A percentile compares a stretch with the other conserved stretches of the same genome.
Conservation (phyloP, 768 basidiomycete genomes). For the Auricularia sp. region DNA sequence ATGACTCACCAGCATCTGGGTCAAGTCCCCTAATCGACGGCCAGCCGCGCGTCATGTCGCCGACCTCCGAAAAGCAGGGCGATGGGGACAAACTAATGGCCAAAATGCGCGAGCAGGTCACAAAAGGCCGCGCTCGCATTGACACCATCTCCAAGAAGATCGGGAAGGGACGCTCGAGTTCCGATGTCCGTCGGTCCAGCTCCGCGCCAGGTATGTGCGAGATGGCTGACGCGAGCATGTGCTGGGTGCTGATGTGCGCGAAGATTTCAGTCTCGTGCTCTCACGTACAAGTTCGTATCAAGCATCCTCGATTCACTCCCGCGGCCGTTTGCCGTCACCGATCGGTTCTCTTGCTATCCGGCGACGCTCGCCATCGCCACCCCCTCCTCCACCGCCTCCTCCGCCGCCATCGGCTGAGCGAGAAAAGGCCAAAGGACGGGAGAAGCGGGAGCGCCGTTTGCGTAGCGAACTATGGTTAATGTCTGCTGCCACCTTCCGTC, state of each 20-base stretch:
- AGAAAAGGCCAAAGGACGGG: slow-evolving; percentile 22
- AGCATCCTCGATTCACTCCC: slow-evolving; percentile 78
- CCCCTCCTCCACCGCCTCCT: slow-evolving; percentile 37
- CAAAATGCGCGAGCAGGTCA: slow-evolving; percentile 66
- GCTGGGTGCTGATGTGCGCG: background rate
- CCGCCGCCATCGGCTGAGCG: slow-evolving; percentile 24
- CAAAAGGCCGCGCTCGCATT: slow-evolving; percentile 63
- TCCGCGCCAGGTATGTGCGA: slow-evolving; percentile 55
- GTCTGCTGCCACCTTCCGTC: slow-evolving; percentile 86
- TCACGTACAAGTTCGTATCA: slow-evolving; percentile 49
- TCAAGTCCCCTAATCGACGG: background rate
- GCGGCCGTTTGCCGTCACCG: slow-evolving; percentile 24
- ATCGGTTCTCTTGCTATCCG: background rate
- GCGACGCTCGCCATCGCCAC: slow-evolving; percentile 16
- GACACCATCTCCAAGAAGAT: slow-evolving; percentile 70
- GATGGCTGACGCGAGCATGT: slow-evolving; percentile 1
- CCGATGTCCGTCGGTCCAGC: slow-evolving; percentile 40
- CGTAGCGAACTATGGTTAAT: slow-evolving; percentile 87
- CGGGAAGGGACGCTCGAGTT: slow-evolving; percentile 38
- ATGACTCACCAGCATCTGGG: background rate
- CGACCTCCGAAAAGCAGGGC: background rate
- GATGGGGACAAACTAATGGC: slow-evolving; percentile 24
- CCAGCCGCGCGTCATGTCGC: background rate
- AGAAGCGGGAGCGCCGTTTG: slow-evolving; percentile 50
- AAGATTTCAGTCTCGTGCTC: slow-evolving; percentile 63